phyloP scores from a whole-genome alignment of 805 yeast species.

The Candida argentea region DNA sequence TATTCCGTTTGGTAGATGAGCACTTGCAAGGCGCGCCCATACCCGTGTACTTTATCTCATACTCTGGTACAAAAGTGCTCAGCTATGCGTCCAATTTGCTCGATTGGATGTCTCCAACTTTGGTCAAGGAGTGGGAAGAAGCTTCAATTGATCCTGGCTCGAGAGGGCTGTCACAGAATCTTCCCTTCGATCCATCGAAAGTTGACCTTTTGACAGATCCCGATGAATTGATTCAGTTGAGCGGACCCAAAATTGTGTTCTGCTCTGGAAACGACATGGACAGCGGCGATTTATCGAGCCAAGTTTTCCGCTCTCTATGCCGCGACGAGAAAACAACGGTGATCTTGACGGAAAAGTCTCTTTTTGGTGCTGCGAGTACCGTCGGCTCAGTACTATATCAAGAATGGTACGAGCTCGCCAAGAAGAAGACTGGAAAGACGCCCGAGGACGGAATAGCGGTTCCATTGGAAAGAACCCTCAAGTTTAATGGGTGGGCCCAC shows the following conservation, averaged over 20 bases:
- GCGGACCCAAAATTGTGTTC: slow-evolving; percentile 73
- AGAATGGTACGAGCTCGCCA: slow-evolving; percentile 42
- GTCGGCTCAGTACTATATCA: slow-evolving; percentile 39
- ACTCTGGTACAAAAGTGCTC: slow-evolving; percentile 67
- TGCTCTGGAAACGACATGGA: slow-evolving; percentile 61
- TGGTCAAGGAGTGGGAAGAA: slow-evolving; percentile 76
- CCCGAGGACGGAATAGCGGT: slow-evolving; percentile 56
- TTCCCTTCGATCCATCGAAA: slow-evolving; percentile 70
- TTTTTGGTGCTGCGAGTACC: slow-evolving; percentile 27
- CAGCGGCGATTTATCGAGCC: slow-evolving; percentile 51
- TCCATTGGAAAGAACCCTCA: slow-evolving; percentile 35
- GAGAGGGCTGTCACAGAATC: slow-evolving; percentile 37
- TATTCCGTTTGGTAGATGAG: slow-evolving; percentile 63
- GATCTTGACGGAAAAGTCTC: slow-evolving; percentile 61
- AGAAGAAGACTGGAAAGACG: slow-evolving; percentile 21
- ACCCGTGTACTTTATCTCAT: slow-evolving; percentile 70
- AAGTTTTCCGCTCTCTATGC: slow-evolving; percentile 46
- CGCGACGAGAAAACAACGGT: slow-evolving; percentile 58
- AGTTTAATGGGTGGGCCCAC: slow-evolving; percentile 28
- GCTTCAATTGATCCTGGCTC: slow-evolving; percentile 8
- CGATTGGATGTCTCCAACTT: slow-evolving; percentile 91
- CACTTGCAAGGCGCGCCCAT: slow-evolving; percentile 47
- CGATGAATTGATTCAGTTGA: slow-evolving; percentile 41
- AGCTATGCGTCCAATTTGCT: slow-evolving; percentile 80
- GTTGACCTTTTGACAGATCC: slow-evolving; percentile 46